These are phyloP conservation scores for Fraxinus greggii DNA, from an alignment of 305 asterid species.

Conservation along the genomic window DNA sequence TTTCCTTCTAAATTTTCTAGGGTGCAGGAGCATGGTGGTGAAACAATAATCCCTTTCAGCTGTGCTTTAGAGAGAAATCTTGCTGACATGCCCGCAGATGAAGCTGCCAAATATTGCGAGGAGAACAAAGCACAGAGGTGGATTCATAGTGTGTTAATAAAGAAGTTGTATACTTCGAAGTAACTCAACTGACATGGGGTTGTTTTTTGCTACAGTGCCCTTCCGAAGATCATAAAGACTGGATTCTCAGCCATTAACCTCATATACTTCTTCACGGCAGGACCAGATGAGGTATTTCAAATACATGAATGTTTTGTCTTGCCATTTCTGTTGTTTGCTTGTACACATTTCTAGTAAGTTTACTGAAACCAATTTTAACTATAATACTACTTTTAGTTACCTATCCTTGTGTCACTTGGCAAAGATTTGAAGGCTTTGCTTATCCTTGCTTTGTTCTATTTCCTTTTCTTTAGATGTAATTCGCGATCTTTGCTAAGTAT, in stretches of 20 bases:
- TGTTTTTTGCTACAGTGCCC: slow-evolving; percentile 58
- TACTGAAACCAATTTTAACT: background rate
- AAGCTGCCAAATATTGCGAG: slow-evolving; percentile 86
- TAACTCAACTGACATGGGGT: slow-evolving; percentile 28
- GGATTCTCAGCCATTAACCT: slow-evolving; percentile 98
- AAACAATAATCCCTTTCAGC: slow-evolving; percentile 81
- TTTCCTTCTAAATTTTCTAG: slow-evolving; percentile 38
- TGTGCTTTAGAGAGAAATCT: slow-evolving; percentile 85
- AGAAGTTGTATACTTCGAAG: background rate
- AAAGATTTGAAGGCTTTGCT: background rate
- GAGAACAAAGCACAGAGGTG: slow-evolving; percentile 93
- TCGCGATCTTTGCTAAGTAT: background rate
- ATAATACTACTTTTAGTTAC: background rate
- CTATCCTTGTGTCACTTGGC: background rate
- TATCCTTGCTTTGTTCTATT: background rate
- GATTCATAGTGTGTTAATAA: slow-evolving; percentile 27
- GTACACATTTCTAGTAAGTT: background rate
- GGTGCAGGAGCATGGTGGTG: slow-evolving; percentile 99
- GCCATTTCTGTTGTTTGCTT: background rate
- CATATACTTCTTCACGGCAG: slow-evolving; percentile 97
- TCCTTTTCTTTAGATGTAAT: background rate
- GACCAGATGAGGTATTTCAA: slow-evolving; percentile 91
- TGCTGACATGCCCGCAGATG: slow-evolving; percentile 79
- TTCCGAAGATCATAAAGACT: slow-evolving; percentile 90
- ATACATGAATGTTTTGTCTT: background rate